Evolutionary conservation across 1,284 basidiomycete genomes (phyloP).

Genomic region (Phellinidium pouzarii): DNA sequence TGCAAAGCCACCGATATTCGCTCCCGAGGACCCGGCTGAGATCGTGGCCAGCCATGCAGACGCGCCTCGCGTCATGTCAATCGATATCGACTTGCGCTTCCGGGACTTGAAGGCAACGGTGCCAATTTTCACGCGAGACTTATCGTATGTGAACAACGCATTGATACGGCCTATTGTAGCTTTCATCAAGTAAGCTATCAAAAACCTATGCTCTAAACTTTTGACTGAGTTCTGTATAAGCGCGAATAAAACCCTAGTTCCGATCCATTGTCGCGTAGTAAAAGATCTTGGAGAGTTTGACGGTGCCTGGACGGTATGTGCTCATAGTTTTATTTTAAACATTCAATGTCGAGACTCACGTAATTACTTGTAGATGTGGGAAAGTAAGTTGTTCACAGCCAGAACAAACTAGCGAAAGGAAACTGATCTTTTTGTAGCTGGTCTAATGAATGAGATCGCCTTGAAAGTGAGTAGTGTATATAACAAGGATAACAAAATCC

Average conservation of each 20-base stretch:
- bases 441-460: slow-evolving; percentile 76
- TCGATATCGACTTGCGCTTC: slow-evolving; percentile 95
- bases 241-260: slow-evolving; percentile 85
- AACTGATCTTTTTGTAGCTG: slow-evolving; percentile 40
- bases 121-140: slow-evolving; percentile 80
- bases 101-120: slow-evolving; percentile 95
- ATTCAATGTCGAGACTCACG: slow-evolving; percentile 21
- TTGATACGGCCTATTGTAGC: slow-evolving; percentile 95
- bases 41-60: slow-evolving; percentile 31
- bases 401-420: slow-evolving; percentile 21
- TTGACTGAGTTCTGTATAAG: slow-evolving; percentile 33
- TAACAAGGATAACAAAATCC: not conserved
- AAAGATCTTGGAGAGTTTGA: slow-evolving; percentile 80
- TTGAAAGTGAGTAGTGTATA: slow-evolving; percentile 45
- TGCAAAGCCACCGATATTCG: slow-evolving; percentile 79
- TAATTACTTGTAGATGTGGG: slow-evolving; percentile 61
- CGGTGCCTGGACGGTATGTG: slow-evolving; percentile 81
- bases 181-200: slow-evolving; percentile 83
- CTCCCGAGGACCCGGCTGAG: slow-evolving; percentile 39
- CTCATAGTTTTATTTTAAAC: not conserved
- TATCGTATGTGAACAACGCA: slow-evolving; percentile 93
- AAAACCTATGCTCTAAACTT: slow-evolving; percentile 16
- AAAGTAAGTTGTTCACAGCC: slow-evolving; percentile 47
- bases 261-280: slow-evolving; percentile 82
- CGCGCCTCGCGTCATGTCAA: slow-evolving; percentile 52